phyloP scores from a whole-genome alignment of 2,329 filamentous ascomycete genomes.

The Cryphonectria naterciae region DNA sequence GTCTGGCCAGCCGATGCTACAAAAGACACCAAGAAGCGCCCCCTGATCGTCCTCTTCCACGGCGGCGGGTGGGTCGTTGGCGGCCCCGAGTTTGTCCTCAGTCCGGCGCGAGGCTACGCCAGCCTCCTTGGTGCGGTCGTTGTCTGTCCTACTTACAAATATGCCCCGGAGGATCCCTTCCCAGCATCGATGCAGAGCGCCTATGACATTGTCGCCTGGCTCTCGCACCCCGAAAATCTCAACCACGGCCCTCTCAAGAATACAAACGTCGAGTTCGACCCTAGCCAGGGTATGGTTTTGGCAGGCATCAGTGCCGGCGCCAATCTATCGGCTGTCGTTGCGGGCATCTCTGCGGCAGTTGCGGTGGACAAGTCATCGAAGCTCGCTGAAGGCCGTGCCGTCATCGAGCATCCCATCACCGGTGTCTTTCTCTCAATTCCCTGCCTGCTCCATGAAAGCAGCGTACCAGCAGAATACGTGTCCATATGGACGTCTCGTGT shows the following conservation, averaged over 20 bases:
- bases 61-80: slow-evolving; percentile 17
- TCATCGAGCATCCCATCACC: slow-evolving; percentile 21
- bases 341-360: slow-evolving; percentile 22
- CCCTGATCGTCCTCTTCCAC: slow-evolving; percentile 16
- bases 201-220: slow-evolving; percentile 21
- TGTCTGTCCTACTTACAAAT: slow-evolving; percentile 23
- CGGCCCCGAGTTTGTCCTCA: slow-evolving; percentile 14
- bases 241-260: slow-evolving; percentile 5
- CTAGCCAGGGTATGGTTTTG: slow-evolving; percentile 25
- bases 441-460: slow-evolving; percentile 16
- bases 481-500: slow-evolving; percentile 24
- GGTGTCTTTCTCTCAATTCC: slow-evolving; percentile 17
- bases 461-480: slow-evolving; percentile 15
- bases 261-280: slow-evolving; percentile 26
- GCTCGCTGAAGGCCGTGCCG: slow-evolving; percentile 30
- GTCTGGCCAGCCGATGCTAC: slow-evolving; percentile 3
- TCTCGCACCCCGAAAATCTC: slow-evolving; percentile 15
- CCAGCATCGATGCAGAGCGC: slow-evolving; percentile 24
- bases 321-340: slow-evolving; percentile 34
- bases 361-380: slow-evolving; percentile 20
- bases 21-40: background rate
- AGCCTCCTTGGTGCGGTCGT: slow-evolving; percentile 23
- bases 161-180: slow-evolving; percentile 24
- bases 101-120: slow-evolving; percentile 19
- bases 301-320: slow-evolving; percentile 31